Percentiles rank a stretch among this genome's conserved stretches.
Conservation (phyloP, 352 stramenopile species). For the Pythium periplocum region DNA sequence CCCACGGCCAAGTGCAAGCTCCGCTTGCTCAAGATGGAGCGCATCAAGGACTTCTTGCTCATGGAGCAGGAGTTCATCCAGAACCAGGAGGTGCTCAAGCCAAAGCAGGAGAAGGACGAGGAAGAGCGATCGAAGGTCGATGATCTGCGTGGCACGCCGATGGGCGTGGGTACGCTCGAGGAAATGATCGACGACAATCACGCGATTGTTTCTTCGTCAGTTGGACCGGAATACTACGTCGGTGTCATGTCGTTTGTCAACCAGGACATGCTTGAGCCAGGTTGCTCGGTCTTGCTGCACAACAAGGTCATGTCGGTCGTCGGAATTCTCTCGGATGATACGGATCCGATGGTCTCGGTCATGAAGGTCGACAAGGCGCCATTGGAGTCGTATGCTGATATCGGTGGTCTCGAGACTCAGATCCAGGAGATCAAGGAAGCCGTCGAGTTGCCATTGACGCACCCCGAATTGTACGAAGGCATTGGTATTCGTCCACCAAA, state of each 20-base stretch:
- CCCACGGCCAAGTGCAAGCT: slow-evolving; percentile 99
- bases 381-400: slow-evolving; percentile 99
- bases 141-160: slow-evolving; percentile 96
- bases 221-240: slow-evolving; percentile 99
- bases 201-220: slow-evolving; percentile 97
- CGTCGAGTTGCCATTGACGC: slow-evolving; percentile 96
- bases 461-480: slow-evolving; percentile 99
- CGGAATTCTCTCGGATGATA: slow-evolving; percentile 98
- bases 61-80: slow-evolving; percentile 99
- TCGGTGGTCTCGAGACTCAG: slow-evolving; percentile 98
- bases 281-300: slow-evolving; percentile 97
- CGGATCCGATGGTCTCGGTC: slow-evolving; percentile 98
- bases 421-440: slow-evolving; percentile 95
- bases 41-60: slow-evolving; percentile 99
- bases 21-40: slow-evolving; percentile 98
- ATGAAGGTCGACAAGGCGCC: slow-evolving; percentile 99
- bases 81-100: slow-evolving; percentile 99
- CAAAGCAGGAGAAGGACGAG: slow-evolving; percentile 99
- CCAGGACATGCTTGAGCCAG: slow-evolving; percentile 99
- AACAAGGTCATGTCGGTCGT: slow-evolving; percentile 99
- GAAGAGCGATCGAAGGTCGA: slow-evolving; percentile 99
- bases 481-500: slow-evolving; percentile 98
- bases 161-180: slow-evolving; percentile 98
- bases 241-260: slow-evolving; percentile 99
- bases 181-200: slow-evolving; percentile 99